A percentile compares a stretch with the other conserved stretches of the same genome.
Evolutionary conservation across 495 filamentous ascomycete species (phyloP).

Genomic region (Sporormia fimetaria): DNA sequence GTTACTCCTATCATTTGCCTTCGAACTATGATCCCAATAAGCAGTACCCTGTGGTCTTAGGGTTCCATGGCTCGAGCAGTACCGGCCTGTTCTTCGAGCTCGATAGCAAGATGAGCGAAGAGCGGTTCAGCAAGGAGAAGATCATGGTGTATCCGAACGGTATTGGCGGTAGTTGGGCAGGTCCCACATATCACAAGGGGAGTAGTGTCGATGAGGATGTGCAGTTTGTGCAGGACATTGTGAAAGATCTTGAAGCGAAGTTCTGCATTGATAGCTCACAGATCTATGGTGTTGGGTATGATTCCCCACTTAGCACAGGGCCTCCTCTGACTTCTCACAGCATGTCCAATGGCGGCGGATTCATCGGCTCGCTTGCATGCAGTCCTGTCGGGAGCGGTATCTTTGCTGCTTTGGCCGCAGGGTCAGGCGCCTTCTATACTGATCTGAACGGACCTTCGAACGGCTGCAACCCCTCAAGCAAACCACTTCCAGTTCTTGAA

Average conservation of each 20-base stretch:
- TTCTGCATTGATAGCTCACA: conserved; percentile 11
- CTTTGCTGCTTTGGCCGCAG: conserved; percentile 10
- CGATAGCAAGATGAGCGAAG: conserved; percentile 13
- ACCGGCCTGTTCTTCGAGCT: conserved; percentile 16
- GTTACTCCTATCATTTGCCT: conserved; percentile 14
- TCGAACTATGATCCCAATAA: conserved; percentile 10
- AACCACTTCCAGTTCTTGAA: conserved; percentile 36
- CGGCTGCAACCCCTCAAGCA: conserved; percentile 31
- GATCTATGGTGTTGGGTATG: conserved; percentile 14
- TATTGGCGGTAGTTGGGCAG: conserved; percentile 18
- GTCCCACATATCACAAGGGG: conserved; percentile 14
- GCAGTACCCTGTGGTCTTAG: conserved; percentile 15
- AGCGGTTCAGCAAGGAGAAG: conserved; percentile 9
- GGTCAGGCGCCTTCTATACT: conserved; percentile 17
- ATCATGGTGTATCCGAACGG: conserved; percentile 22
- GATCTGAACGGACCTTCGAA: conserved; percentile 27
- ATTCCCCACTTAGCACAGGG: not conserved
- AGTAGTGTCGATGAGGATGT: conserved; percentile 12
- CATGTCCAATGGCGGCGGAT: conserved; percentile 17
- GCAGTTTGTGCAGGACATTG: conserved; percentile 13
- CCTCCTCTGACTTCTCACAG: conserved; percentile 1
- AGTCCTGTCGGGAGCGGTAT: conserved; percentile 2
- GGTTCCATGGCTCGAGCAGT: conserved; percentile 17
- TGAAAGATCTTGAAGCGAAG: conserved; percentile 2
- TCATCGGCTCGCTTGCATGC: conserved; percentile 13